A percentile compares a stretch with the other conserved stretches of the same genome.
Evolutionary conservation across 208 protist genomes (phyloP).

Genomic region (Leishmania amazonensis): DNA sequence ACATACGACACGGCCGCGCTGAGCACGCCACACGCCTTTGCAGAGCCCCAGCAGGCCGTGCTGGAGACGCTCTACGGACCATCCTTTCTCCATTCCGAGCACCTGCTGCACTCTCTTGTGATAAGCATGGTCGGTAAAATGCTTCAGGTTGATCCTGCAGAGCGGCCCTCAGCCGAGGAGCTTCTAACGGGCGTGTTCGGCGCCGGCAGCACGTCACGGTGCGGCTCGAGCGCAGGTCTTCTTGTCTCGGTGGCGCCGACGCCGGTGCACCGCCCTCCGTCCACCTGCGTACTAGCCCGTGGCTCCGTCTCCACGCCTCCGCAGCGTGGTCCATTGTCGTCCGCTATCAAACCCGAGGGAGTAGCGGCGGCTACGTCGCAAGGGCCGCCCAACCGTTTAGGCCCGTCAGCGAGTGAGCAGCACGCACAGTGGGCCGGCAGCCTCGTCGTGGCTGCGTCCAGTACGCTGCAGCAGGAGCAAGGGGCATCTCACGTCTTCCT

Average conservation of each 20-base stretch:
- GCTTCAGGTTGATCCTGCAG: constrained; percentile 52
- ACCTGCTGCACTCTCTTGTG: constrained; percentile 62
- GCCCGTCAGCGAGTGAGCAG: constrained; percentile 9
- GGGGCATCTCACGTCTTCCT: not conserved
- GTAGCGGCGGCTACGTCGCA: not conserved
- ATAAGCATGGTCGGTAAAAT: constrained; percentile 67
- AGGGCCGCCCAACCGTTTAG: constrained; percentile 4
- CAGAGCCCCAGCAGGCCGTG: constrained; percentile 27
- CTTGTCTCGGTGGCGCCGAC: constrained; percentile 1
- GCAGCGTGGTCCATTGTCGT: not conserved
- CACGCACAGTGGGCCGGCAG: constrained; percentile 29
- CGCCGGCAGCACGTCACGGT: constrained; percentile 21
- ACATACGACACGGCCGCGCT: constrained; percentile 64
- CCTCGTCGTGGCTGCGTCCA: constrained; percentile 22
- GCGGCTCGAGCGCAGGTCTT: constrained; percentile 17
- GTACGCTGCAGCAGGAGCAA: not conserved
- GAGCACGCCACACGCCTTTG: constrained; percentile 48
- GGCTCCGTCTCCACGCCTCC: not conserved
- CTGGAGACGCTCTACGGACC: constrained; percentile 52
- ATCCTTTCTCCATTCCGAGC: constrained; percentile 51
- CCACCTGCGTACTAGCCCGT: not conserved
- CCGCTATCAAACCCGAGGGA: not conserved
- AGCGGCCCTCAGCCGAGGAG: constrained; percentile 56
- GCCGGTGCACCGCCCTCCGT: constrained; percentile 14
- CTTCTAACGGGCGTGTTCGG: constrained; percentile 62